Percentiles rank a stretch among this genome's conserved stretches.
Conservation (phyloP, 2,329 filamentous ascomycete genomes). For the Aspergillus sp. region DNA sequence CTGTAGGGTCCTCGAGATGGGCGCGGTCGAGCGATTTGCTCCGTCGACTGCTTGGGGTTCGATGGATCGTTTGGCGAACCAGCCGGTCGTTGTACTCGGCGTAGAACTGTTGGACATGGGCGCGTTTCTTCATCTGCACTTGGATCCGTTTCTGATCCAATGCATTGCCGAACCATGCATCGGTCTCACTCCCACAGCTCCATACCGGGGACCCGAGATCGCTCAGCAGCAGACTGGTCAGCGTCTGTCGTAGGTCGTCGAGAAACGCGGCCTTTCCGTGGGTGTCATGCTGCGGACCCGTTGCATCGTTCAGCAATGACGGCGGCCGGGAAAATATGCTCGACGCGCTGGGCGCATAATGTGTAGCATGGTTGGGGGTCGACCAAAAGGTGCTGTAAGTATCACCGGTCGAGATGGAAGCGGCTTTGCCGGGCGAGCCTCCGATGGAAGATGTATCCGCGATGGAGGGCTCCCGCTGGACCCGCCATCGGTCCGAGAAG, state of each 20-base stretch:
- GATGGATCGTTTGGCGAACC: constrained; percentile 21
- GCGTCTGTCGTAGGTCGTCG: constrained; percentile 69
- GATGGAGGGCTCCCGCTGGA: constrained; percentile 55
- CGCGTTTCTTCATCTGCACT: constrained; percentile 38
- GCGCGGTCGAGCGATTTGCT: constrained; percentile 34
- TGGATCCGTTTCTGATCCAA: constrained; percentile 49
- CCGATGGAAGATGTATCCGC: constrained; percentile 59
- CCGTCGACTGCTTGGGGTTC: constrained; percentile 24
- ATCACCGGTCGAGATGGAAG: constrained; percentile 68
- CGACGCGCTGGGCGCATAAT: constrained; percentile 62
- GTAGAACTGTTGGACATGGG: constrained; percentile 38
- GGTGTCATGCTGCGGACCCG: constrained; percentile 34
- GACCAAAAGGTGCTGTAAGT: constrained; percentile 85
- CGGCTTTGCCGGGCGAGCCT: constrained; percentile 65
- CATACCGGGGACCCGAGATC: constrained; percentile 86
- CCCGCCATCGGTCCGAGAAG: constrained; percentile 64
- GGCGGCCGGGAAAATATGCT: constrained; percentile 51
- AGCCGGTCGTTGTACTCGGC: constrained; percentile 33
- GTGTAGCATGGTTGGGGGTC: constrained; percentile 67
- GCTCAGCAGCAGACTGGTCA: constrained; percentile 82
- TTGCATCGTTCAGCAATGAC: constrained; percentile 40
- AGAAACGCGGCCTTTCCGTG: constrained; percentile 79
- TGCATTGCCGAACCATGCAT: constrained; percentile 70
- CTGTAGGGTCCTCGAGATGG: constrained; percentile 7
- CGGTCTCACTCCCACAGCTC: constrained; percentile 86